phyloP scores from a whole-genome alignment of 1,284 basidiomycete species.

The Sanghuangporus weigelae region DNA sequence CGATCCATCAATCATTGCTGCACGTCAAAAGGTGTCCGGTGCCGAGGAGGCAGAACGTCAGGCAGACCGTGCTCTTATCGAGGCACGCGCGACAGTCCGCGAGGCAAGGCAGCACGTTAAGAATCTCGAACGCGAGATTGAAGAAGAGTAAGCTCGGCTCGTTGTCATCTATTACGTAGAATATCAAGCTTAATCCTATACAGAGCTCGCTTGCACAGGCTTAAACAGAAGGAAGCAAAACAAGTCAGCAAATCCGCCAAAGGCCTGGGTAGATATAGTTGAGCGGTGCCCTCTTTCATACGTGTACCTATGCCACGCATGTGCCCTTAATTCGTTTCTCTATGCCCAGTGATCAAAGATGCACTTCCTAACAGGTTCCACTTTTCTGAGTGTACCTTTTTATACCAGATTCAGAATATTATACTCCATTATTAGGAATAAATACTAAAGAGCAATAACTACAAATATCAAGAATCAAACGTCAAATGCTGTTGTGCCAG shows the following conservation, averaged over 20 bases:
- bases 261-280: slow-evolving; percentile 51
- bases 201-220: slow-evolving; percentile 49
- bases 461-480: too few relatives aligned
- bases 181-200: slow-evolving; percentile 8
- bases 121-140: slow-evolving; percentile 46
- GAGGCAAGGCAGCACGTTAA: slow-evolving; percentile 50
- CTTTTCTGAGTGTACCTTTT: too few relatives aligned
- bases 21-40: slow-evolving; percentile 46
- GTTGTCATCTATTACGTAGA: background rate
- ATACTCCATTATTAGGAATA: too few relatives aligned
- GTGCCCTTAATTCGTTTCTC: background rate
- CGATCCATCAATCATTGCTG: slow-evolving; percentile 47
- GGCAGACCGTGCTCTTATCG: slow-evolving; percentile 47
- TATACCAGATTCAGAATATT: too few relatives aligned
- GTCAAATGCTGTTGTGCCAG: too few relatives aligned
- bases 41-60: slow-evolving; percentile 51
- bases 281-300: slow-evolving; percentile 16
- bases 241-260: slow-evolving; percentile 48
- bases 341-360: too few relatives aligned
- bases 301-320: background rate
- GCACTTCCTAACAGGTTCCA: too few relatives aligned
- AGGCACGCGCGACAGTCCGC: slow-evolving; percentile 41
- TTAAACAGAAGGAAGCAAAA: slow-evolving; percentile 55
- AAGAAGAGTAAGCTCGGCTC: slow-evolving; percentile 45
- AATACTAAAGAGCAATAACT: too few relatives aligned